Evolutionary conservation across 2,329 filamentous ascomycete species (phyloP), one percentile per base, ranked within the genome.

Genomic region (Beauveria sp.): DNA sequence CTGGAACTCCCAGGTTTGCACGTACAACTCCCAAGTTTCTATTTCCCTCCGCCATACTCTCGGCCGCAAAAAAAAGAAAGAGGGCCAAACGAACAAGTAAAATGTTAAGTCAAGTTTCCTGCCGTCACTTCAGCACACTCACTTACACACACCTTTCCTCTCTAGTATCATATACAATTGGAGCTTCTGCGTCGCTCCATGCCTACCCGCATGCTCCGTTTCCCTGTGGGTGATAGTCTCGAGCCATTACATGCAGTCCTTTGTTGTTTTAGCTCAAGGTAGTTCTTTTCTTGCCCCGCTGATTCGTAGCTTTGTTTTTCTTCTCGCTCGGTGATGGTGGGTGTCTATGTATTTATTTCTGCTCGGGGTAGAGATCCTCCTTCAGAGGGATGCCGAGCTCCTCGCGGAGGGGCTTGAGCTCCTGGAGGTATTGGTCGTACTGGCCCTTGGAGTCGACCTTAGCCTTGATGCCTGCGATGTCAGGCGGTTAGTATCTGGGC

Each of bases 361-460:
- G 73, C 74, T 86, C 83, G 63, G 93, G 92, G 80, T 92, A 98
- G 76, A 98, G 83, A 72, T 91, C 87, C 84, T 98, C 93, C 84
- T 95, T 96, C 70, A 97, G 85, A 67, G 86, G 81, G 71, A 98
- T 86, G 70, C 93, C 93, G 66, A 98, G 87, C 82, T 98, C 93
- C 83, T 96, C 91, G 72, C 93, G 88, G 72, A 98, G 83, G 67
- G 88, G 83, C 83, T 96, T 91, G 69, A 99, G 91, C 81, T 96
- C 91, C 73, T 90, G 84, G 65, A 99, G 87, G 80, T 96, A 97
- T 82, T 96, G 89, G 74, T 97, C 85, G 82, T 99, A 99, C 82
- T 99, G 95, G 73, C 86, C 86, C 79, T 91, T 89, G 86, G 96
- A 99, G 86, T 99, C 95, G 70, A 98, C 95, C 87, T 99, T 99